Base-by-base conservation (phyloP, 768 basidiomycete species). In the Boletus barrowsii region DNA sequence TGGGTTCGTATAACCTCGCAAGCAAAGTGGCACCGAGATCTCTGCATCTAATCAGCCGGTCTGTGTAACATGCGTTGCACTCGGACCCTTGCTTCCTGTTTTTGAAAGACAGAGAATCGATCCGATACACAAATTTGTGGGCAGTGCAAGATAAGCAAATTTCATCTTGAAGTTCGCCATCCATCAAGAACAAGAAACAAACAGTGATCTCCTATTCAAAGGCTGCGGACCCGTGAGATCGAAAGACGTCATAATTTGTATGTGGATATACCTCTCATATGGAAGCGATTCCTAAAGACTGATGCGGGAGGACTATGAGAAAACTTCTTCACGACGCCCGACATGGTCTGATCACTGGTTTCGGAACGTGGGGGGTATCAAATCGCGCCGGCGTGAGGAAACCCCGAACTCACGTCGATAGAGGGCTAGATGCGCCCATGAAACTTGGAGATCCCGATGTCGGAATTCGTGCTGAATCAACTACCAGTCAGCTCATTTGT, bases 401-500 rank as follows among this genome's bases (percentile, higher is more conserved):
- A 45, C 33, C 29, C 32, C 24, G 33, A 36, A 42, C 47, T 15
- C 55, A 55, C 10, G n/a, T 32, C 45, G 46, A 55, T 54, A 45
- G 40, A 10, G 18, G 36, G 29, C 29, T 29, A 29, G 42, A 36
- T 44, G 49, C 51, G 60, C 51, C 51, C 63, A 62, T 32, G 29
- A 51, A 39, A 51, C 47, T 18, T n/a, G 29, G 22, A 33, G 24
- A 53, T 51, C 11, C 13, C 22, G 26, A 32, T 43, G 44, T 47
- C 53, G 42, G 26, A 42, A 55, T 39, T 17, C 22, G 26, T 43
- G 37, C 35, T 22, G 10, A 18, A 54, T 56, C 55, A 35, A 42
- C 30, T 20, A 35, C 43, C 40, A 9, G 15, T 39, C 13, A 44
- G 39, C 47, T 14, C 24, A 30, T 46, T n/a, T 24, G 15, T 42